These are phyloP conservation scores for Viola pubescens DNA, from an alignment of 441 rosid genomes.

Conservation along the genomic window DNA sequence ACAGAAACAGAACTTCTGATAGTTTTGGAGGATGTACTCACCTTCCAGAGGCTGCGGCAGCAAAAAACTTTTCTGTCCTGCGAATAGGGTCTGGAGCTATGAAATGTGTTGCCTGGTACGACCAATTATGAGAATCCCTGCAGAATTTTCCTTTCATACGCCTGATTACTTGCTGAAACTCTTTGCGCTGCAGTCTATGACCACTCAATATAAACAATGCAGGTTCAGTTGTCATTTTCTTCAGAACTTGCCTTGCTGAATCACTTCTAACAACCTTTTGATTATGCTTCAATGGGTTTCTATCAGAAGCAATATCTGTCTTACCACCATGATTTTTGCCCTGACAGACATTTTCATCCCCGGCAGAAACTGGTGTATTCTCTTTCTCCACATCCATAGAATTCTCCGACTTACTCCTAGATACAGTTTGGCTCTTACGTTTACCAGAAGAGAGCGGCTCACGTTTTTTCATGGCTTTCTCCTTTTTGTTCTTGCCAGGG, in stretches of 20 bases:
- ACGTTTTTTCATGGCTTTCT: conserved; percentile 20
- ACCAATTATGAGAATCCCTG: conserved; percentile 93
- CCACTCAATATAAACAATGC: conserved; percentile 67
- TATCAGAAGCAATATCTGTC: conserved; percentile 24
- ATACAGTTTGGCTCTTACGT: conserved; percentile 14
- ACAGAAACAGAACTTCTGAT: not conserved
- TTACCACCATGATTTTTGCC: conserved; percentile 24
- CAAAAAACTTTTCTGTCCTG: conserved; percentile 83
- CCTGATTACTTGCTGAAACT: conserved; percentile 59
- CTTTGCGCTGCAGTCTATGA: conserved; percentile 59
- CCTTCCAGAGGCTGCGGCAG: conserved; percentile 97
- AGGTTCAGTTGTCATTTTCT: conserved; percentile 33
- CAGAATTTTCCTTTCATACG: conserved; percentile 66
- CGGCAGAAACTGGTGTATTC: conserved; percentile 29
- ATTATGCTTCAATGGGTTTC: conserved; percentile 20
- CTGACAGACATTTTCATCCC: conserved; percentile 17
- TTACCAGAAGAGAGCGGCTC: conserved; percentile 16
- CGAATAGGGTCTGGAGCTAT: conserved; percentile 62
- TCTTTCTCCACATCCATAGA: conserved; percentile 41
- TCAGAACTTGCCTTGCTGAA: conserved; percentile 14
- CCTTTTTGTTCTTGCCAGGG: conserved; percentile 13
- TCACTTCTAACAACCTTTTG: conserved; percentile 20
- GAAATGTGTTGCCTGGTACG: conserved; percentile 91
- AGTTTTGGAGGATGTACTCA: conserved; percentile 17
- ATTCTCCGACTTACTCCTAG: conserved; percentile 19